phyloP scores from a whole-genome alignment of 202 grass and related monocot genomes.

The Dendrocalamus latiflorus region DNA sequence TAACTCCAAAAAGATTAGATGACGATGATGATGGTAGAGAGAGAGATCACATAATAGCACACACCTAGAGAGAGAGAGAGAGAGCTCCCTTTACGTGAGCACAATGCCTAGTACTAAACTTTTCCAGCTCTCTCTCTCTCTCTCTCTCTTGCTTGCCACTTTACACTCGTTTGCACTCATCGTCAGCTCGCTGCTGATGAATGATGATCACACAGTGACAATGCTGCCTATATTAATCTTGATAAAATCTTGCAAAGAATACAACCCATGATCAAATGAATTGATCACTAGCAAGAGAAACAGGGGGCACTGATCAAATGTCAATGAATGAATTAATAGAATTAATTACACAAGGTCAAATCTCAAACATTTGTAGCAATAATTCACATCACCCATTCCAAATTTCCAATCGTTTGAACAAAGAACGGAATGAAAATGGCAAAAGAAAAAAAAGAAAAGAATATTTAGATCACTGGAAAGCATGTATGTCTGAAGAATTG shows the following conservation, averaged over 20 bases:
- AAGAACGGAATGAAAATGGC: neutral
- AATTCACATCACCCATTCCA: slow-evolving; percentile 33
- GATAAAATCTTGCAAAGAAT: neutral
- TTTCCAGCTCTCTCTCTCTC: slow-evolving; percentile 33
- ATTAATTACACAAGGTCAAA: slow-evolving; percentile 27
- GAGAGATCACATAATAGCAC: slow-evolving; percentile 23
- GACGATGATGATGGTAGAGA: neutral
- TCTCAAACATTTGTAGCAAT: slow-evolving; percentile 1
- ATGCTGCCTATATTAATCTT: neutral
- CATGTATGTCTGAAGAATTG: neutral
- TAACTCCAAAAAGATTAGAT: slow-evolving; percentile 18
- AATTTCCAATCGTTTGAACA: slow-evolving; percentile 27
- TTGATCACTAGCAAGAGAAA: neutral
- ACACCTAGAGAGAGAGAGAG: neutral
- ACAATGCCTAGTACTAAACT: slow-evolving; percentile 41
- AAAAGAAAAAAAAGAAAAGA: neutral
- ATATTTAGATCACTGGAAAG: neutral
- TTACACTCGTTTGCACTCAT: slow-evolving; percentile 43
- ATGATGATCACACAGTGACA: neutral
- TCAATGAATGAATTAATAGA: slow-evolving; percentile 29
- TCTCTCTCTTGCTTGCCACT: slow-evolving; percentile 26
- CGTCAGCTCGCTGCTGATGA: slow-evolving; percentile 20
- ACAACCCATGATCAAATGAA: neutral
- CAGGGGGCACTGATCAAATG: neutral
- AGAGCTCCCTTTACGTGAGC: slow-evolving; percentile 58